Evolutionary conservation across 225 moss, liverwort and hornwort species (phyloP), one percentile per base, ranked within the genome.

Genomic region (Marchantia paleacea): DNA sequence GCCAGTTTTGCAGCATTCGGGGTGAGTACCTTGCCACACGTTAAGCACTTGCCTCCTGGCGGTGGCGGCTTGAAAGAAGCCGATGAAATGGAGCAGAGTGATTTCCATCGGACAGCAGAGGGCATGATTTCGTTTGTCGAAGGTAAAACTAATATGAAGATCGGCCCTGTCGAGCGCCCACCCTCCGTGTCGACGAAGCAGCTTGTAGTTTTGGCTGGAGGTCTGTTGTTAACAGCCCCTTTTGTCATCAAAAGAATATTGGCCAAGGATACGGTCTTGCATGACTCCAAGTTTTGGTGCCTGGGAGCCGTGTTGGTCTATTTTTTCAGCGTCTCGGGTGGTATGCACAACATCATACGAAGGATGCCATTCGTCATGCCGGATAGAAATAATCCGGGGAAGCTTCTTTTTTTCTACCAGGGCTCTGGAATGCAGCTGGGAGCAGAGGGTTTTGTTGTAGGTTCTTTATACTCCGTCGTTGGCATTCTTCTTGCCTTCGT

Each of bases 301-400:
- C 69, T 89, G 24, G 90, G 86, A 62, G 91, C 92, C 18, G 81
- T 99, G 76, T 30, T 92, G 77, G 79, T 99, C 30, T 99, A 99
- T 80, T 99, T 99, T 81, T 99, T 99, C 84, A 99, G 99, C 75
- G 95, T 99, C 61, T 99, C 99, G 0, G 99, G 99, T 28, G 99
- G 99, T 39, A 99, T 99, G 99, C 94, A 92, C 85, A 99, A 99
- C 87, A 95, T 99, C 84, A 99, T 99, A 15, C 88, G 99, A 77
- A 91, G 90, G 82, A 95, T 92, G 92, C 99, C 99, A 0, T 89
- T 99, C 85, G 95, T 92, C 80, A 92, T 91, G 91, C 80, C 85
- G 25, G 99, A 99, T 80, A 90, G 95, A 20, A 82, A 83, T 72
- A 90, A 99, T 76, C 99, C 99, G 24, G 83, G 81, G 14, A 99